These are phyloP conservation scores for Erigeron philadelphicus DNA, from an alignment of 140 eudicot species.

Conservation along the genomic window DNA sequence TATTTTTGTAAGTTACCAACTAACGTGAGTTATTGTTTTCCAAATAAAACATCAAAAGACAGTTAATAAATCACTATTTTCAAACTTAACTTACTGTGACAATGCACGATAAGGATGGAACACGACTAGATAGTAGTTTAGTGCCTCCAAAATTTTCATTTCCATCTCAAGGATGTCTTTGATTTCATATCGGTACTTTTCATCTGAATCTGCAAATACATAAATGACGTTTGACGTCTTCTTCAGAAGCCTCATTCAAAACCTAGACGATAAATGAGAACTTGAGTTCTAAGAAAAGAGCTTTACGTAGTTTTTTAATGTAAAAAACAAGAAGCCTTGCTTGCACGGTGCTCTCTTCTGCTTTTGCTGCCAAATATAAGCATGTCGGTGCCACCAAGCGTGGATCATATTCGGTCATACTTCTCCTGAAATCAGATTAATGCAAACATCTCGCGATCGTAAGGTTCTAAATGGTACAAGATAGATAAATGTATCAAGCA, in stretches of 20 bases:
- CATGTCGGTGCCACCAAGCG: slow-evolving; percentile 97
- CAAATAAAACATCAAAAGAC: slow-evolving; percentile 1
- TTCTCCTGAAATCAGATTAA: slow-evolving; percentile 48
- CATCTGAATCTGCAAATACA: slow-evolving; percentile 68
- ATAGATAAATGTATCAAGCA: slow-evolving; percentile 1
- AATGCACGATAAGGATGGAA: slow-evolving; percentile 91
- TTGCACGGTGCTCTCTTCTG: slow-evolving; percentile 98
- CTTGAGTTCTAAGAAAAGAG: slow-evolving; percentile 2
- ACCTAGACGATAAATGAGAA: slow-evolving; percentile 9
- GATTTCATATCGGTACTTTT: slow-evolving; percentile 82
- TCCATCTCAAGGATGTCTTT: slow-evolving; percentile 99
- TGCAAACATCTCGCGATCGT: neutral
- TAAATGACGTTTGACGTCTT: slow-evolving; percentile 9
- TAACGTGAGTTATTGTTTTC: neutral
- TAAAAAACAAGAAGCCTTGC: slow-evolving; percentile 92
- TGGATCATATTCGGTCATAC: slow-evolving; percentile 94
- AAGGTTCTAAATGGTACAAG: slow-evolving; percentile 17
- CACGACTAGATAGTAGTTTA: slow-evolving; percentile 80
- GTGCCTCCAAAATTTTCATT: slow-evolving; percentile 95
- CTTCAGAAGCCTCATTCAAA: slow-evolving; percentile 3
- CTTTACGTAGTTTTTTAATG: slow-evolving; percentile 69
- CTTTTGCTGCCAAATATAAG: slow-evolving; percentile 96
- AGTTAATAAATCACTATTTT: neutral
- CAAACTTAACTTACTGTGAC: slow-evolving; percentile 64
- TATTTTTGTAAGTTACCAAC: neutral